A percentile compares a stretch with the other conserved stretches of the same genome.
phyloP scores from a whole-genome alignment of 2,329 filamentous ascomycete genomes.

The Geosmithia morbida region DNA sequence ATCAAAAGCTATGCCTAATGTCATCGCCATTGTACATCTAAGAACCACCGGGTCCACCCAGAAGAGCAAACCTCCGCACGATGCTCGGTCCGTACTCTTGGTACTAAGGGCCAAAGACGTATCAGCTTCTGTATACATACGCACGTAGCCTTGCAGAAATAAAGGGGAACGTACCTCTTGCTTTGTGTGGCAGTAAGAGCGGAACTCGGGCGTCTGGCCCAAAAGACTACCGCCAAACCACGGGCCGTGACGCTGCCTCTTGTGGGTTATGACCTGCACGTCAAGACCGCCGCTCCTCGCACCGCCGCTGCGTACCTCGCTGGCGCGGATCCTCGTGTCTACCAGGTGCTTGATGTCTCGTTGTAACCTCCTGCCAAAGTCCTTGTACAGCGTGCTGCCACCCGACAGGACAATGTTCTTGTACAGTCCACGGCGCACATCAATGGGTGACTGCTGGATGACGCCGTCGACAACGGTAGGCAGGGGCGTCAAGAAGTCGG shows the following conservation, averaged over 20 bases:
- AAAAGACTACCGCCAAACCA: conserved; percentile 97
- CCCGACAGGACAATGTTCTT: conserved; percentile 99
- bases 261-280: conserved; percentile 94
- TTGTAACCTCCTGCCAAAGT: conserved; percentile 91
- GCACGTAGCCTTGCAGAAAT: background rate
- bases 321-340: conserved; percentile 82
- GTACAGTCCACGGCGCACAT: conserved; percentile 91
- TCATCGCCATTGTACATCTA: conserved; percentile 18
- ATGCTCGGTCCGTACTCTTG: conserved; percentile 94
- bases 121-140: background rate
- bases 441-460: conserved; percentile 94
- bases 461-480: conserved; percentile 91
- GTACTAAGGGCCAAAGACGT: conserved; percentile 40
- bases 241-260: conserved; percentile 89
- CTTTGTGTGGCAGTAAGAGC: conserved; percentile 96
- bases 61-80: conserved; percentile 81
- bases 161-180: conserved; percentile 34
- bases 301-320: conserved; percentile 80
- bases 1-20: background rate
- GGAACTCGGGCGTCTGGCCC: conserved; percentile 95
- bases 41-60: conserved; percentile 81
- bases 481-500: conserved; percentile 91
- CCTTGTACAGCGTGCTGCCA: conserved; percentile 94
- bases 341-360: conserved; percentile 94
- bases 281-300: conserved; percentile 89